phyloP scores from a whole-genome alignment of 2,329 filamentous ascomycete genomes.

The Colletotrichum salicis region DNA sequence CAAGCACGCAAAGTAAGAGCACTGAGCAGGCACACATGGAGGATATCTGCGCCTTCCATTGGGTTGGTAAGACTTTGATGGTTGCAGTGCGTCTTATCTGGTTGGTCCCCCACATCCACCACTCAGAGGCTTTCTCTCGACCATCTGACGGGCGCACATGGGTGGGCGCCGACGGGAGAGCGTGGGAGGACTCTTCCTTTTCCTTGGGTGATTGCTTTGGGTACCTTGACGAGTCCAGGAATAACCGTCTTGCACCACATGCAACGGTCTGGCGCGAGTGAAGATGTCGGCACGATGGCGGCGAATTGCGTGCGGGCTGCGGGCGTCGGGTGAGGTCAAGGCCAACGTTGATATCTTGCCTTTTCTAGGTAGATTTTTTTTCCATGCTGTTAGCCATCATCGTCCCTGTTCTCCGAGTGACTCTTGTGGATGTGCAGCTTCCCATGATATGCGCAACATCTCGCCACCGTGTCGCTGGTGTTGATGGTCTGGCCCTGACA shows the following conservation, averaged over 20 bases:
- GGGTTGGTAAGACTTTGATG: neutral
- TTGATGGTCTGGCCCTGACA: neutral
- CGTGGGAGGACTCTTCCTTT: neutral
- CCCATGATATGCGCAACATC: neutral
- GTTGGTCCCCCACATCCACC: slow-evolving; percentile 25
- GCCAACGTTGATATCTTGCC: neutral
- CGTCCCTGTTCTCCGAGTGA: too few species aligned
- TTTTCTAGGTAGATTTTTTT: too few species aligned
- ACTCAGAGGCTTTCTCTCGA: slow-evolving; percentile 16
- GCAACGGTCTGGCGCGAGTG: neutral
- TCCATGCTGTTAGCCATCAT: too few species aligned
- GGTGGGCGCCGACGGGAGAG: slow-evolving; percentile 7
- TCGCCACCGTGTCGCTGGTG: neutral
- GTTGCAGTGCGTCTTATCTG: slow-evolving; percentile 22
- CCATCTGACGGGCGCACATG: slow-evolving; percentile 23
- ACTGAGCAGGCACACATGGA: neutral
- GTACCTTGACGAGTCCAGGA: neutral
- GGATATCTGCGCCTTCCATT: neutral
- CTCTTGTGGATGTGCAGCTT: too few species aligned
- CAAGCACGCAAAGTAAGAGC: neutral
- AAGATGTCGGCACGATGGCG: neutral
- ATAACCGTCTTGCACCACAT: neutral
- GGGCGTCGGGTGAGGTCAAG: neutral
- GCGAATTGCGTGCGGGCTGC: neutral
- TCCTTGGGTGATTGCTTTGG: neutral